Evolutionary conservation across 352 stramenopile genomes (phyloP).

Genomic region (Peronospora destructor): DNA sequence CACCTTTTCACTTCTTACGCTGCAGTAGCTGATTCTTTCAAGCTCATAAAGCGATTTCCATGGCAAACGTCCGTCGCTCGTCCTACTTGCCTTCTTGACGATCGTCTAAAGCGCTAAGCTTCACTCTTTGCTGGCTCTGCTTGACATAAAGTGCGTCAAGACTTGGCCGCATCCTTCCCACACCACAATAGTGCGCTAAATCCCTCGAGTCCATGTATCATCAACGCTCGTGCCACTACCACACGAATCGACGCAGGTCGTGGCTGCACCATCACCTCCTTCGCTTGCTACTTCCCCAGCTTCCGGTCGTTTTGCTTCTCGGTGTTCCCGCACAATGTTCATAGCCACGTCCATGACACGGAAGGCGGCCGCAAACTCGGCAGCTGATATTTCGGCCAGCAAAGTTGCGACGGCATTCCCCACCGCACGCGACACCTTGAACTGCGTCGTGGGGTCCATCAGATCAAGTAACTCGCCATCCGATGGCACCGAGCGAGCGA

Average conservation of each 20-base stretch:
- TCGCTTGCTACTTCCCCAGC: background rate
- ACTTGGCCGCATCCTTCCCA: too few relatives aligned
- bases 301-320: conserved; percentile 6
- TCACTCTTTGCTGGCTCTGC: conserved; percentile 42
- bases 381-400: conserved; percentile 18
- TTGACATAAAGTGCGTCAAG: conserved; percentile 43
- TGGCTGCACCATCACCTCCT: conserved; percentile 7
- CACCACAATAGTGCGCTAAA: conserved; percentile 1
- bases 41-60: conserved; percentile 34
- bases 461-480: background rate
- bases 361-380: conserved; percentile 23
- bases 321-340: conserved; percentile 19
- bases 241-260: background rate
- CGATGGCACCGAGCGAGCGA: background rate
- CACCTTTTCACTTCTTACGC: conserved; percentile 27
- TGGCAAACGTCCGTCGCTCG: conserved; percentile 4
- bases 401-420: conserved; percentile 22
- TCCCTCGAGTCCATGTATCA: conserved; percentile 8
- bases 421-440: conserved; percentile 22
- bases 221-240: background rate
- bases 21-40: conserved; percentile 34
- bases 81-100: conserved; percentile 49
- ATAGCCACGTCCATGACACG: conserved; percentile 29
- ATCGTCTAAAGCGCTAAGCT: conserved; percentile 46
- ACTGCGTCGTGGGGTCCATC: conserved; percentile 25